Evolutionary conservation across 257 asterid species (phyloP).

Genomic region (Agastache rugosa): DNA sequence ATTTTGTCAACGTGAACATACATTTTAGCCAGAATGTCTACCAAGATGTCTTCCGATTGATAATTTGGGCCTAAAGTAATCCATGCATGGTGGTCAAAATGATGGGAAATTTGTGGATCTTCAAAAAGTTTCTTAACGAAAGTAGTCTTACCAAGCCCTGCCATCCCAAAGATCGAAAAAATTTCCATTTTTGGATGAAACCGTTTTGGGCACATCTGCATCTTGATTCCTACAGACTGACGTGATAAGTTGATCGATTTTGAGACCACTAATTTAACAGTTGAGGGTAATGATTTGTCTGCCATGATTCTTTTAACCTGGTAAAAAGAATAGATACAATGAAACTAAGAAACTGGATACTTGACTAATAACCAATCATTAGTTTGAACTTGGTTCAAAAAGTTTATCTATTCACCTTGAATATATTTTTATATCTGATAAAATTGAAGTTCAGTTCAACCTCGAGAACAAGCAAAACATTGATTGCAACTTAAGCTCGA

Average conservation of each 20-base stretch:
- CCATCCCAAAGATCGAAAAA: constrained; percentile 13
- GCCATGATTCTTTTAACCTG: constrained; percentile 2
- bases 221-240: background rate
- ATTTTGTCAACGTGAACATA: background rate
- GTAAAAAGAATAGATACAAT: background rate
- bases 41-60: background rate
- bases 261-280: background rate
- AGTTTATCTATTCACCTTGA: background rate
- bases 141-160: constrained; percentile 23
- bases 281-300: background rate
- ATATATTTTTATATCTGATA: background rate
- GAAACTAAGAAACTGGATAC: background rate
- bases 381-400: background rate
- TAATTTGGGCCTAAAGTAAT: constrained; percentile 13
- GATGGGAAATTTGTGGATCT: background rate
- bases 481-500: no score
- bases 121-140: background rate
- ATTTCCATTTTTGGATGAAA: background rate
- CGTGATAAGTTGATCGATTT: background rate
- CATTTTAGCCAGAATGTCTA: background rate
- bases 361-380: background rate
- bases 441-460: background rate
- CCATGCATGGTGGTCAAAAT: constrained; percentile 7
- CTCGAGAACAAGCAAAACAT: background rate
- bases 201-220: background rate